Percentiles rank a stretch among this genome's conserved stretches.
phyloP scores from a whole-genome alignment of 2,329 filamentous ascomycete genomes.

The Aspergillus sp. region DNA sequence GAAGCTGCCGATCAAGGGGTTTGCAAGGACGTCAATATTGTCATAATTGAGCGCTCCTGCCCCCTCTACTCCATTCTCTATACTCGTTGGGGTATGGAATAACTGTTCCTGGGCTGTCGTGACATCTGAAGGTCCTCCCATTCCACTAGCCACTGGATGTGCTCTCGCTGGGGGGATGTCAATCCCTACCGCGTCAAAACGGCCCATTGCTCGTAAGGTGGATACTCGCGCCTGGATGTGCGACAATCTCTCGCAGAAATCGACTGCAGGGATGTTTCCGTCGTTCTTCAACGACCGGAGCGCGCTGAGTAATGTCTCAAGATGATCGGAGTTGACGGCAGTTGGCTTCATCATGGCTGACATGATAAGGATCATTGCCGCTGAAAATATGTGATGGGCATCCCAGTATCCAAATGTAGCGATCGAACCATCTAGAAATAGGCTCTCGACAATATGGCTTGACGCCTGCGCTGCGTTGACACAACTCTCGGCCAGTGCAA shows the following conservation, averaged over 20 bases:
- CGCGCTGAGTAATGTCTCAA: constrained; percentile 7
- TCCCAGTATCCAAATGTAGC: constrained; percentile 13
- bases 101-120: background rate
- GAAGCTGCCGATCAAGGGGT: constrained; percentile 8
- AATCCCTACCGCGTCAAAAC: background rate
- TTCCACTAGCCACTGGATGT: background rate
- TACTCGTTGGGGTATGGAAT: constrained; percentile 1
- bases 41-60: background rate
- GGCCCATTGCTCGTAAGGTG: constrained; percentile 3
- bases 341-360: constrained; percentile 10
- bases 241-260: constrained; percentile 11
- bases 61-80: background rate
- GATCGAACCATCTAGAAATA: constrained; percentile 7
- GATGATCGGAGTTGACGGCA: constrained; percentile 5
- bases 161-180: background rate
- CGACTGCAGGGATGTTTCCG: constrained; percentile 11
- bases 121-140: background rate
- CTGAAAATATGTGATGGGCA: constrained; percentile 11
- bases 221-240: constrained; percentile 10
- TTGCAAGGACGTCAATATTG: constrained; percentile 5
- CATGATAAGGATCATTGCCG: constrained; percentile 14
- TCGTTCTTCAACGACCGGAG: constrained; percentile 9
- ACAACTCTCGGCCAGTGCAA: constrained; percentile 11
- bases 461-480: constrained; percentile 10
- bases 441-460: constrained; percentile 6